phyloP scores from a whole-genome alignment of 139 green algal genomes.

The Astrephomene gubernaculifera region DNA sequence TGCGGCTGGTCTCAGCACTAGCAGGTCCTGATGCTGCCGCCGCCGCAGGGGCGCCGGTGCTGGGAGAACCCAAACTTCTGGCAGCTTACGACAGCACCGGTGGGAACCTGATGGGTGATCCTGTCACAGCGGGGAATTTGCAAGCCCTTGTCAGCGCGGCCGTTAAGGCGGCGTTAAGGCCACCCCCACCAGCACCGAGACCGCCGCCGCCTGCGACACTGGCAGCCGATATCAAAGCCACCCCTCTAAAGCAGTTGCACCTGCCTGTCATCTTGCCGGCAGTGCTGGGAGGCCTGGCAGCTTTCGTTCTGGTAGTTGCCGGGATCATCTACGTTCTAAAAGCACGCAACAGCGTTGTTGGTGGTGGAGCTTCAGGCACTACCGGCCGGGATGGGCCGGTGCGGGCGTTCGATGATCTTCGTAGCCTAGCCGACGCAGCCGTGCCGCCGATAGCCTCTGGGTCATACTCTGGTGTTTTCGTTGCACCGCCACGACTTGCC shows the following conservation, averaged over 20 bases:
- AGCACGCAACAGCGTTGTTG: too few relatives aligned
- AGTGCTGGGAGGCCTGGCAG: neutral
- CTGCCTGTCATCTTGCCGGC: neutral
- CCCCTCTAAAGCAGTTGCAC: neutral
- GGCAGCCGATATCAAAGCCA: neutral
- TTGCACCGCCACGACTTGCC: too few relatives aligned
- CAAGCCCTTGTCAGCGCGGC: neutral
- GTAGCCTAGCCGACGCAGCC: too few relatives aligned
- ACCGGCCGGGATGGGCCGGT: too few relatives aligned
- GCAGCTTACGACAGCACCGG: slow-evolving; percentile 1
- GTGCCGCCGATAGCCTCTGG: too few relatives aligned
- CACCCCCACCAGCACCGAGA: neutral
- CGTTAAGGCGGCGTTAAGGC: neutral
- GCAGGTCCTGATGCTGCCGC: neutral
- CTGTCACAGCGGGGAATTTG: neutral
- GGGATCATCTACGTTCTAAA: neutral
- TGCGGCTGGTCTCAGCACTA: neutral
- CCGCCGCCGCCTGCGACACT: neutral
- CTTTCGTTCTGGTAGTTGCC: neutral
- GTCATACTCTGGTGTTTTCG: too few relatives aligned
- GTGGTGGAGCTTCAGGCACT: too few relatives aligned
- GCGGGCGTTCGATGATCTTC: too few relatives aligned
- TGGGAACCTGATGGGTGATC: neutral
- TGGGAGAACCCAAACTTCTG: neutral
- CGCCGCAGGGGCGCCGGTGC: neutral